A percentile compares a stretch with the other conserved stretches of the same genome.
These are phyloP conservation scores for Candida tropicalis DNA, from an alignment of 1,139 yeast genomes.

Conservation along the genomic window DNA sequence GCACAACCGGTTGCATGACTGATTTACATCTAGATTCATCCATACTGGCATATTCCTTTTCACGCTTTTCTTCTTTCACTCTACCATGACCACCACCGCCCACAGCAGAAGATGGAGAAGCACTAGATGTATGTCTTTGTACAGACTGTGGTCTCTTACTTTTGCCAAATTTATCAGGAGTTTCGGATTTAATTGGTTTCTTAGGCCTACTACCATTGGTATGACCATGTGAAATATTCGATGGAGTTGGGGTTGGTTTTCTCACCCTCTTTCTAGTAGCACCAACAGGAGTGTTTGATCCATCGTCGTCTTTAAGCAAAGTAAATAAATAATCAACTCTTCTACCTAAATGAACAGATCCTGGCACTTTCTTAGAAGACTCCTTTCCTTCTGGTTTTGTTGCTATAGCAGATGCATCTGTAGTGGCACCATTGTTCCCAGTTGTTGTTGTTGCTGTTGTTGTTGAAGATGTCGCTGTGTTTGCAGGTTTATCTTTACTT, in stretches of 20 bases:
- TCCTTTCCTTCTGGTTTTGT: slow-evolving; percentile 38
- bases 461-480: slow-evolving; percentile 5
- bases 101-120: slow-evolving; percentile 13
- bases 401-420: slow-evolving; percentile 9
- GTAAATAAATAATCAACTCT: slow-evolving; percentile 84
- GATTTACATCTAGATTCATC: slow-evolving; percentile 73
- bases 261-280: slow-evolving; percentile 13
- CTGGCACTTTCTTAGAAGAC: slow-evolving; percentile 71
- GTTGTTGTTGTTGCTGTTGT: not conserved
- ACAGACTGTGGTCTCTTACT: slow-evolving; percentile 16
- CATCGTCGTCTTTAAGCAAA: slow-evolving; percentile 42
- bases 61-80: slow-evolving; percentile 31
- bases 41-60: slow-evolving; percentile 76
- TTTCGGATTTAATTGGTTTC: slow-evolving; percentile 20
- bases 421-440: slow-evolving; percentile 11
- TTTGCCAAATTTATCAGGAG: slow-evolving; percentile 20
- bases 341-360: slow-evolving; percentile 91
- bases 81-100: slow-evolving; percentile 10
- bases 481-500: slow-evolving; percentile 5
- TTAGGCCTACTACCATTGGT: slow-evolving; percentile 14
- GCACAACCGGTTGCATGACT: slow-evolving; percentile 70
- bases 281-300: slow-evolving; percentile 10
- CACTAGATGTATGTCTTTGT: slow-evolving; percentile 5
- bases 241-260: slow-evolving; percentile 1
- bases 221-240: slow-evolving; percentile 15